Conservation (phyloP, 176 grass and related monocot species). For the Paspalum notatum region DNA sequence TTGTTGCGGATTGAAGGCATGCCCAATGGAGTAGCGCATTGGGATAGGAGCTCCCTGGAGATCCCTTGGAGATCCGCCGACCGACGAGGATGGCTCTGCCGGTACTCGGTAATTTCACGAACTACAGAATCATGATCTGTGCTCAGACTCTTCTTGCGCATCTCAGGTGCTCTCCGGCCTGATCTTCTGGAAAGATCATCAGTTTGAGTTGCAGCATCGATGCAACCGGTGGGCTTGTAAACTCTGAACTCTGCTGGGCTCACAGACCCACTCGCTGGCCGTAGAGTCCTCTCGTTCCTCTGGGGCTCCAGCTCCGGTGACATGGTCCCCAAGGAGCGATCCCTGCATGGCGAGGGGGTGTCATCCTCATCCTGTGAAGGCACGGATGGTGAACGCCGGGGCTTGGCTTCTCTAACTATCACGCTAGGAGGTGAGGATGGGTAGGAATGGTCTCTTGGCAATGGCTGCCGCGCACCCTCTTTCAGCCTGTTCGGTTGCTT, state of each 20-base stretch:
- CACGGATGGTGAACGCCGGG: conserved; percentile 39
- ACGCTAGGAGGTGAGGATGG: conserved; percentile 63
- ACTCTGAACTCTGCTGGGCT: conserved; percentile 49
- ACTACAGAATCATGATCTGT: conserved; percentile 45
- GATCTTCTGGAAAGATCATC: conserved; percentile 54
- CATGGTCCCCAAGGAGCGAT: conserved; percentile 29
- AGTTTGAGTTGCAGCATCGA: conserved; percentile 88
- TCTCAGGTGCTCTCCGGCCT: conserved; percentile 13
- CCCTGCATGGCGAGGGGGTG: conserved; percentile 47
- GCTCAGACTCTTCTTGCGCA: conserved; percentile 48
- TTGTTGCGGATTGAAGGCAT: conserved; percentile 43
- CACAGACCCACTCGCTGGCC: conserved; percentile 37
- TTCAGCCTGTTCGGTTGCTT: conserved; percentile 56
- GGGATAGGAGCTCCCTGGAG: conserved; percentile 45
- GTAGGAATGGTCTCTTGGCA: conserved; percentile 54
- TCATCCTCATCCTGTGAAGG: conserved; percentile 53
- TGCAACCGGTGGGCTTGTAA: conserved; percentile 49
- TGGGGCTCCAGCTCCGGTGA: conserved; percentile 39
- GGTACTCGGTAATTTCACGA: conserved; percentile 42
- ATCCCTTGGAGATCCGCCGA: conserved; percentile 44
- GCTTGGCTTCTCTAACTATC: conserved; percentile 56
- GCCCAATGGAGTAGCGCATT: conserved; percentile 45
- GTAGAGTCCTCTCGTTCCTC: conserved; percentile 37
- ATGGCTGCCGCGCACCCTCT: conserved; percentile 44
- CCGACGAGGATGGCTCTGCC: conserved; percentile 30